phyloP scores from a whole-genome alignment of 129 eudicot genomes.

The Tagetes patula region DNA sequence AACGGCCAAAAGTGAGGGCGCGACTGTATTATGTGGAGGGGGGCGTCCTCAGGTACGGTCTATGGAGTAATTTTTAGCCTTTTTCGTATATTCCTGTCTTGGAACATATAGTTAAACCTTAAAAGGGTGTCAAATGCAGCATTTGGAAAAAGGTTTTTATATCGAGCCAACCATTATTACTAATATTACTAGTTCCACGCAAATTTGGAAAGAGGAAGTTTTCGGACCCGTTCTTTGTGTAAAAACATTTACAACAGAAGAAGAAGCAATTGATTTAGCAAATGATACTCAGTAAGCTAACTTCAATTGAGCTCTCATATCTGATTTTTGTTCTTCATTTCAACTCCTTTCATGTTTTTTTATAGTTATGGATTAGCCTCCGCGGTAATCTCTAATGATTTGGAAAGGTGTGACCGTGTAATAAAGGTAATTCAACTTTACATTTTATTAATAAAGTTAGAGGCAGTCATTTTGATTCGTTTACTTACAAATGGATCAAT shows the following conservation, averaged over 20 bases:
- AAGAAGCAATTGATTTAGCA: conserved; percentile 85
- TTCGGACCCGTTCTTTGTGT: conserved; percentile 91
- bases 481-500: not conserved
- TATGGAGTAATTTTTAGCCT: not conserved
- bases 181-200: conserved; percentile 75
- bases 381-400: conserved; percentile 76
- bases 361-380: conserved; percentile 73
- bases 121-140: conserved; percentile 39
- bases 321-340: not conserved
- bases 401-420: conserved; percentile 83
- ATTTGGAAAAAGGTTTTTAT: conserved; percentile 67
- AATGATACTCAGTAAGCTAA: conserved; percentile 73
- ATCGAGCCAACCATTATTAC: conserved; percentile 69
- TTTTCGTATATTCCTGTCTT: not conserved
- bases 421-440: conserved; percentile 40
- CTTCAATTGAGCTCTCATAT: not conserved
- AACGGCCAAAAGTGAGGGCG: conserved; percentile 89
- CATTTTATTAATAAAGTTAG: not conserved
- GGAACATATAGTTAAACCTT: not conserved
- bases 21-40: conserved; percentile 77
- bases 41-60: conserved; percentile 58
- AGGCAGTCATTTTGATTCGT: not conserved
- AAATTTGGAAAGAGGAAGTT: conserved; percentile 92
- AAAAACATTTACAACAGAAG: conserved; percentile 77
- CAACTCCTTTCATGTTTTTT: not conserved